Base-by-base conservation (phyloP, 2,329 filamentous ascomycete species). In the Aspergillus fischeri region DNA sequence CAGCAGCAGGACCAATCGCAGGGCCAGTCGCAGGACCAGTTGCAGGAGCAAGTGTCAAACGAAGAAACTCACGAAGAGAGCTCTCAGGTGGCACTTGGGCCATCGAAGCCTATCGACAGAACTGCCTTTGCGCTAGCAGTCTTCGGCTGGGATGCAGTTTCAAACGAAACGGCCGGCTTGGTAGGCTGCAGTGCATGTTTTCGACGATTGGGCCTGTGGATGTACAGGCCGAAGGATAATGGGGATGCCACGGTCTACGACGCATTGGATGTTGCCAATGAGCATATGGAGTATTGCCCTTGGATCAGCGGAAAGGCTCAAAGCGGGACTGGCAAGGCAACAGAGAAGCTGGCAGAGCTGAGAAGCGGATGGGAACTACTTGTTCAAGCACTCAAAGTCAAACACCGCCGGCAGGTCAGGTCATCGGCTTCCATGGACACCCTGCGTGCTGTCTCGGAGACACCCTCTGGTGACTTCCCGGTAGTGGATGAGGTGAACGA, bases 171-270 rank as follows among this genome's bases (percentile, higher is more conserved):
- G 28, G 71, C 67, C 9, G 89, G 91, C 59, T 84, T 93, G 17
- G 87, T 90, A 5, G 86, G 86, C 4, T 99, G 94, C 73, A 83
- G 88, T 57, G 90, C 91, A 21, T 99, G 94, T 71, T 89, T 96
- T 68, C 86, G 94, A 58, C 86, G 92, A 1, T 80, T 97, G 0
- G 94, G 94, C 0, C 80, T 99, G 2, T 99, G 94, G 94, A 88
- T 99, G 79, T 97, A 96, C 72, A 89, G 86, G 67, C 87, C 86
- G 72, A 92, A 87, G 73, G 83, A 85, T 65, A 82, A 88, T 29
- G 74, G 72, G 17, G 70, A 69, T 14, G 54, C 64, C 0, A 62
- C 71, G 11, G 64, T 75, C 8, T 74, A 74, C 54, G 67, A 69
- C 4, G 81, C 84, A 55, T 80, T 94, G 1, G 86, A 93, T 67